phyloP scores from a whole-genome alignment of 2,329 filamentous ascomycete genomes.

The Xylariomycetidae sp. region DNA sequence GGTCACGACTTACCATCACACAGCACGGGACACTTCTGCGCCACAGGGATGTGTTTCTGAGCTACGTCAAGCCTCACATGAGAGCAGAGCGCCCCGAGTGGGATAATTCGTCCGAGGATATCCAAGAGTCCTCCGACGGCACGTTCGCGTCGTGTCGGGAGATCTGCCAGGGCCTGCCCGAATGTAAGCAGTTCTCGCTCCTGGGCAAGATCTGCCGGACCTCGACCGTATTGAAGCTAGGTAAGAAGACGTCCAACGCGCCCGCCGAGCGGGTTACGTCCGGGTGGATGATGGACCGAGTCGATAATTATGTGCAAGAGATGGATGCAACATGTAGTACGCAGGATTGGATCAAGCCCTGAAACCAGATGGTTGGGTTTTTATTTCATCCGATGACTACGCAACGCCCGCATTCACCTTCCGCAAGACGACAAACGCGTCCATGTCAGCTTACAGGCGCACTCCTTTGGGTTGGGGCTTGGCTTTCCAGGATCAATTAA shows the following conservation, averaged over 20 bases:
- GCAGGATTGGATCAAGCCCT: conserved; percentile 20
- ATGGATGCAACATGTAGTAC: conserved; percentile 20
- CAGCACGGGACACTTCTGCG: conserved; percentile 22
- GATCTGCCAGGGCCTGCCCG: conserved; percentile 18
- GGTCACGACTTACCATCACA: not conserved
- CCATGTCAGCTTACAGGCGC: too few species aligned
- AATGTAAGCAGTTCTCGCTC: conserved; percentile 28
- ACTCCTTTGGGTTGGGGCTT: too few species aligned
- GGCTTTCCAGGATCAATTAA: too few species aligned
- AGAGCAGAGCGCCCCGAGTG: conserved; percentile 18
- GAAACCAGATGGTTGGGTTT: too few species aligned
- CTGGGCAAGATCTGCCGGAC: conserved; percentile 22
- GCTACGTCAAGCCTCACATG: conserved; percentile 22
- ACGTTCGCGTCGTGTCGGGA: conserved; percentile 22
- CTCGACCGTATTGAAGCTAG: conserved; percentile 20
- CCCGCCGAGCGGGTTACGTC: conserved; percentile 17
- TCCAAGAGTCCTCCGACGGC: conserved; percentile 12
- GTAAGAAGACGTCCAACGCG: conserved; percentile 14
- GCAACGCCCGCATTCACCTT: too few species aligned
- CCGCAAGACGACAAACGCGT: too few species aligned
- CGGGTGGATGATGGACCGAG: conserved; percentile 27
- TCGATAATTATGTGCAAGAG: conserved; percentile 20
- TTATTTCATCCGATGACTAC: too few species aligned
- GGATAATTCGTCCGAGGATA: conserved; percentile 28
- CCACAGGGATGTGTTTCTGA: conserved; percentile 25